phyloP scores from a whole-genome alignment of 75 land plant genomes.

The Larix kaempferi region DNA sequence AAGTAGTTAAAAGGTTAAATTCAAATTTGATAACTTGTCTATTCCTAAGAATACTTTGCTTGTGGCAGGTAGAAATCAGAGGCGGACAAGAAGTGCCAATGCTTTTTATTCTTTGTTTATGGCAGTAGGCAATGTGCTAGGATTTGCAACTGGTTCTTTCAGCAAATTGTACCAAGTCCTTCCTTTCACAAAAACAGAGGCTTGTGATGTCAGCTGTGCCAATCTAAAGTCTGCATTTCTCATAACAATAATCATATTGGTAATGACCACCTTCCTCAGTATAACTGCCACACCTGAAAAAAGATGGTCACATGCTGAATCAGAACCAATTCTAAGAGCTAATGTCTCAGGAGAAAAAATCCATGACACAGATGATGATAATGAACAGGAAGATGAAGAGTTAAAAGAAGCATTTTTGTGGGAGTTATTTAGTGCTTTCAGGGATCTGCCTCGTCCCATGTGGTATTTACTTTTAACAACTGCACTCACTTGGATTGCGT shows the following conservation, averaged over 20 bases:
- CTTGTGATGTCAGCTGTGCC: slow-evolving; percentile 72
- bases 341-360: slow-evolving; percentile 7
- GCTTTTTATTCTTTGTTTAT: slow-evolving; percentile 91
- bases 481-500: slow-evolving; percentile 92
- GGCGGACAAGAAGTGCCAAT: slow-evolving; percentile 81
- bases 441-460: slow-evolving; percentile 63
- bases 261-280: slow-evolving; percentile 60
- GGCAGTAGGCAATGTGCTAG: slow-evolving; percentile 91
- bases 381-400: slow-evolving; percentile 31
- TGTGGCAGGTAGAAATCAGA: slow-evolving; percentile 66
- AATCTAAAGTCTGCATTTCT: slow-evolving; percentile 95
- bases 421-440: slow-evolving; percentile 78
- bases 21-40: too few species aligned
- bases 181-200: slow-evolving; percentile 67
- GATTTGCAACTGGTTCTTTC: slow-evolving; percentile 85
- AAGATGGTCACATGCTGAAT: slow-evolving; percentile 25
- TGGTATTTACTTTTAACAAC: slow-evolving; percentile 77
- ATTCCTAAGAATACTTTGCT: not conserved
- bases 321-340: slow-evolving; percentile 20
- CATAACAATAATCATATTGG: slow-evolving; percentile 53
- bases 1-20: too few species aligned
- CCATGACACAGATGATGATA: slow-evolving; percentile 4
- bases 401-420: slow-evolving; percentile 74
- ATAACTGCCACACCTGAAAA: slow-evolving; percentile 70
- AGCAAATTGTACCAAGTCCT: slow-evolving; percentile 67